These are phyloP conservation scores for Podila horticola DNA, from an alignment of 192 early-diverging fungal genomes.

Conservation along the genomic window DNA sequence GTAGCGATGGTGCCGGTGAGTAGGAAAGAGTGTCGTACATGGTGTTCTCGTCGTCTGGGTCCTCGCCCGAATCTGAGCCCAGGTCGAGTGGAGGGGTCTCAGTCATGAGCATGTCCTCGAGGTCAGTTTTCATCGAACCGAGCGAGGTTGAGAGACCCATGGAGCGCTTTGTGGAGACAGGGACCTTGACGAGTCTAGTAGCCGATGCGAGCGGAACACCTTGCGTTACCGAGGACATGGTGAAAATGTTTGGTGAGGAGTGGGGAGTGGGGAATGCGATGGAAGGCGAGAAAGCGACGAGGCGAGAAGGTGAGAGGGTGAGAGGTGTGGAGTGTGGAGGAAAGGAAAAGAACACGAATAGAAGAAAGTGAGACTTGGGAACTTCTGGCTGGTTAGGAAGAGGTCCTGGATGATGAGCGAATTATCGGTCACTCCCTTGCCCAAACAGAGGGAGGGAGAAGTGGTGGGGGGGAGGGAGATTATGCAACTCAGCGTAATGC, in stretches of 20 bases:
- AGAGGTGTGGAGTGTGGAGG: background rate
- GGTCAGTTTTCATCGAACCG: background rate
- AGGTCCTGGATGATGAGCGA: no score
- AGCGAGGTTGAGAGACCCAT: background rate
- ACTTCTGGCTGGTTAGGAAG: no score
- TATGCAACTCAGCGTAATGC: no score
- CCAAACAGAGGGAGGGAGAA: no score
- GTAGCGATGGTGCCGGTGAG: background rate
- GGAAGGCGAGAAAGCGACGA: background rate
- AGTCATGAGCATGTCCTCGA: slow-evolving; percentile 13
- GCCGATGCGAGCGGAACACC: background rate
- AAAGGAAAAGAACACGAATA: background rate
- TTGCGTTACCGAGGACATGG: background rate
- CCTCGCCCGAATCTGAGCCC: slow-evolving; percentile 8
- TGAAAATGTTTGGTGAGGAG: background rate
- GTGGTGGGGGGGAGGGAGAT: no score
- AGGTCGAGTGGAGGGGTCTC: slow-evolving; percentile 8
- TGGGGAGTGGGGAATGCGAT: background rate
- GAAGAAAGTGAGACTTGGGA: background rate
- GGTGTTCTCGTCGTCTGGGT: slow-evolving; percentile 1
- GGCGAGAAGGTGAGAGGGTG: background rate
- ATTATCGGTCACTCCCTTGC: no score
- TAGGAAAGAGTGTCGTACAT: slow-evolving; percentile 1
- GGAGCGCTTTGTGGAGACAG: background rate
- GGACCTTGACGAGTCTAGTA: background rate